Conservation (phyloP, 306 rosid genomes). For the Quercus aquifolioides region DNA sequence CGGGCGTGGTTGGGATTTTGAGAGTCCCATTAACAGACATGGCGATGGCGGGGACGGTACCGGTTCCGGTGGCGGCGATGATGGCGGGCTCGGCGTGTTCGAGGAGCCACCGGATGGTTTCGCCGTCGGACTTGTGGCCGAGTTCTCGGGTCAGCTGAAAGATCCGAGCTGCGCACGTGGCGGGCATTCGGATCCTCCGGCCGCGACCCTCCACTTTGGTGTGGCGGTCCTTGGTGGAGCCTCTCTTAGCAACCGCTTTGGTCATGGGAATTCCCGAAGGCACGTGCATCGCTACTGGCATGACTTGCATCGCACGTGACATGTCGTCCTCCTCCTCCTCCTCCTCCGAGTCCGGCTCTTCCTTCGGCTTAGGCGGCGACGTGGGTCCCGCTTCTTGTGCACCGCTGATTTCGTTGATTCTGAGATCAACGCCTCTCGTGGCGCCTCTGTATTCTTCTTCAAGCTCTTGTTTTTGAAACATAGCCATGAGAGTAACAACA, state of each 20-base stretch:
- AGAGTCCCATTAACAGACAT: constrained; percentile 76
- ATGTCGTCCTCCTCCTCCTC: not conserved
- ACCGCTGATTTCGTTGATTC: constrained; percentile 12
- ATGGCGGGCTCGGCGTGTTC: constrained; percentile 79
- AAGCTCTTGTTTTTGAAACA: constrained; percentile 16
- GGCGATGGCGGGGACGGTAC: constrained; percentile 77
- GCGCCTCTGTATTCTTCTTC: constrained; percentile 5
- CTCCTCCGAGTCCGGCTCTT: constrained; percentile 39
- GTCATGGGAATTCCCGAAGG: constrained; percentile 14
- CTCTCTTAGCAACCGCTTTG: constrained; percentile 30
- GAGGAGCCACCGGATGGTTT: constrained; percentile 82
- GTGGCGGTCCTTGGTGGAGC: constrained; percentile 78
- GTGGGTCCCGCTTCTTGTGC: not conserved
- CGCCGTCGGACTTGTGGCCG: constrained; percentile 87
- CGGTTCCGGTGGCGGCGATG: constrained; percentile 81
- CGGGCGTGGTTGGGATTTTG: constrained; percentile 57
- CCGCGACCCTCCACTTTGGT: constrained; percentile 84
- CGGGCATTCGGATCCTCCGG: constrained; percentile 91
- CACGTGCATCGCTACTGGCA: constrained; percentile 33
- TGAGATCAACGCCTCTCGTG: constrained; percentile 20
- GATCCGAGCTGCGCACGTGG: constrained; percentile 79
- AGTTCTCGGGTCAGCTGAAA: constrained; percentile 79
- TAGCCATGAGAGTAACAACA: constrained; percentile 12
- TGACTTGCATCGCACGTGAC: constrained; percentile 19
- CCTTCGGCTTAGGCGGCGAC: constrained; percentile 31